A percentile compares a stretch with the other conserved stretches of the same genome.
Evolutionary conservation across 352 stramenopile genomes (phyloP).

Genomic region (Globisporangium spiculum): DNA sequence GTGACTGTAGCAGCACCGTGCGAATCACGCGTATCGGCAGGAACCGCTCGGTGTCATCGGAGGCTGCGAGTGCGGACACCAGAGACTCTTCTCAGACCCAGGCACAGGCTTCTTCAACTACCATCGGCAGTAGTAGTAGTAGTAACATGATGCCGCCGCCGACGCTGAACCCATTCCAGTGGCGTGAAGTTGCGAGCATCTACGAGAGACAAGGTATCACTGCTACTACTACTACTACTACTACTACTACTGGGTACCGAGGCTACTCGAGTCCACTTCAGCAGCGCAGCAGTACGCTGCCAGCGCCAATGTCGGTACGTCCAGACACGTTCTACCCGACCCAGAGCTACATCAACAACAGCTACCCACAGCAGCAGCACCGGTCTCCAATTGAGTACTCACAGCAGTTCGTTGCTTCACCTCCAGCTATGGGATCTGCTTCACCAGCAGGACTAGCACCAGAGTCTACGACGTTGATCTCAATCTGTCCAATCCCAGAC

Average conservation of each 20-base stretch:
- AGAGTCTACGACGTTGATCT: slow-evolving; percentile 11
- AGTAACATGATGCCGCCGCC: background rate
- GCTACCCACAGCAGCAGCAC: background rate
- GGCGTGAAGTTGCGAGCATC: background rate
- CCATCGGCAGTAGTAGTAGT: too few relatives aligned
- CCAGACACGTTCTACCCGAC: background rate
- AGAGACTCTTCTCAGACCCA: background rate
- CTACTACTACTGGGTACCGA: background rate
- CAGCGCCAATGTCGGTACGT: background rate
- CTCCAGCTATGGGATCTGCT: background rate
- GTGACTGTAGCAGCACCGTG: slow-evolving; percentile 5
- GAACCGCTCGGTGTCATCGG: background rate
- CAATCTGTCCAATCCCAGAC: background rate
- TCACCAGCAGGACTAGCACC: background rate
- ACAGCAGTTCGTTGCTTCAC: background rate
- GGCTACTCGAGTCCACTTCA: background rate
- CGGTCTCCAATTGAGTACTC: slow-evolving; percentile 1
- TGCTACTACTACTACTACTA: too few relatives aligned
- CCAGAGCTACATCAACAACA: background rate
- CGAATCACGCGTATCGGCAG: slow-evolving; percentile 4
- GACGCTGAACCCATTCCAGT: slow-evolving; percentile 8
- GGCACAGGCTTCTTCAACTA: background rate
- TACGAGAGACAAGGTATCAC: background rate
- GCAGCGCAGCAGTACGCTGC: background rate
- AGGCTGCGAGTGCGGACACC: background rate